Percentiles rank a stretch among this genome's conserved stretches.
These are phyloP conservation scores for Ciborinia camelliae DNA, from an alignment of 2,329 filamentous ascomycete genomes.

Conservation along the genomic window DNA sequence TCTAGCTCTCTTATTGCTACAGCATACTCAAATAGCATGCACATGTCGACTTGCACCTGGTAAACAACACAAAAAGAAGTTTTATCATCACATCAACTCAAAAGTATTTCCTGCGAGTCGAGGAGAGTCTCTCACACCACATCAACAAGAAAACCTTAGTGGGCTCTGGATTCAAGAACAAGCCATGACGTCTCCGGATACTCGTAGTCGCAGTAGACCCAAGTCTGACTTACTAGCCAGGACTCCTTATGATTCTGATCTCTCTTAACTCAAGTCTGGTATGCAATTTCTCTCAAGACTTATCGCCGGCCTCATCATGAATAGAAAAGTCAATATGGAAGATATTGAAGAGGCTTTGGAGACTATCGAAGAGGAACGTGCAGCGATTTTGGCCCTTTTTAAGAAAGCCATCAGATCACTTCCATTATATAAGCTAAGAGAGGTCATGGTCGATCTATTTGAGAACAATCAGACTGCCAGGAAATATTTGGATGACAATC, in stretches of 20 bases:
- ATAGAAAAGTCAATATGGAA: background rate
- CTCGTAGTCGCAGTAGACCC: no score
- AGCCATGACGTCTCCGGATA: no score
- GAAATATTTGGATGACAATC: no score
- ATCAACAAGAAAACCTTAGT: background rate
- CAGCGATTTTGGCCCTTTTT: no score
- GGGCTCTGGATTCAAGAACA: no score
- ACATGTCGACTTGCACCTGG: no score
- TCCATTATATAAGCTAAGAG: no score
- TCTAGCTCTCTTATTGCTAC: background rate
- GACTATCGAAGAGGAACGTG: background rate
- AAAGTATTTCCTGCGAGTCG: background rate
- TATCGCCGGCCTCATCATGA: background rate
- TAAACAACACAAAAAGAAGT: no score
- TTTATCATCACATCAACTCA: rapidly evolving
- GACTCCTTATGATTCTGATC: rapidly evolving
- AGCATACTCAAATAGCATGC: no score
- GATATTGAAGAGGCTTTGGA: background rate
- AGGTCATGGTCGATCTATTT: no score
- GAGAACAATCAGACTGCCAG: no score
- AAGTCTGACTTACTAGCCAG: background rate
- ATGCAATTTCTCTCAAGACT: rapidly evolving
- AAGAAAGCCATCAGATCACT: no score
- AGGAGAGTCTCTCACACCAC: rapidly evolving
- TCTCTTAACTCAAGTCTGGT: rapidly evolving